phyloP scores from a whole-genome alignment of 192 early-diverging fungal genomes.

The Coemansia sp. region DNA sequence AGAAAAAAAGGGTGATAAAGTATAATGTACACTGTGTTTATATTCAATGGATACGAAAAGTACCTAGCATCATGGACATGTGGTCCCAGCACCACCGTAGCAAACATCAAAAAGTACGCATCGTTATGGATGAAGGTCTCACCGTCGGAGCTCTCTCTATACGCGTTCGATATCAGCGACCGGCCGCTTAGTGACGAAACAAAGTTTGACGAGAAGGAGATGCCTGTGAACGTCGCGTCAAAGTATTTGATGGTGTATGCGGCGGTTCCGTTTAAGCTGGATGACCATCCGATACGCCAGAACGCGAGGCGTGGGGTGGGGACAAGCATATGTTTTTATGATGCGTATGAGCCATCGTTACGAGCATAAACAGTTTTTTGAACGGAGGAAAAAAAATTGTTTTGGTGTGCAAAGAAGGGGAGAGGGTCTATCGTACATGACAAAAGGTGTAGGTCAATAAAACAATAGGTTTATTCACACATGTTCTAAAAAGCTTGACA shows the following conservation, averaged over 20 bases:
- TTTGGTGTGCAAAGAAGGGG: no score
- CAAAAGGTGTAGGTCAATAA: no score
- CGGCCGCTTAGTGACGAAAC: background rate
- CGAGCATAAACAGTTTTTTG: no score
- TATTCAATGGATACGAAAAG: background rate
- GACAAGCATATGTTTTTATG: no score
- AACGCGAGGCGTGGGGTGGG: background rate
- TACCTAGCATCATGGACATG: background rate
- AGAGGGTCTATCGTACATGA: no score
- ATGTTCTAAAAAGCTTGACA: no score
- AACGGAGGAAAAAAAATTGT: no score
- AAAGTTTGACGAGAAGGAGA: background rate
- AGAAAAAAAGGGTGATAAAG: background rate
- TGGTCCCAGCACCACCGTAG: background rate
- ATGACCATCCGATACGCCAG: constrained; percentile 2
- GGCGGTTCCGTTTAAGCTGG: background rate
- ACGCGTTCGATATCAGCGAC: background rate
- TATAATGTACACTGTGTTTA: background rate
- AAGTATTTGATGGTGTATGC: background rate
- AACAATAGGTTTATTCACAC: no score
- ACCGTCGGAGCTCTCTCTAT: background rate
- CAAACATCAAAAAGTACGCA: background rate
- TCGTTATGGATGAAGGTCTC: background rate
- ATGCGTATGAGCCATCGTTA: no score
- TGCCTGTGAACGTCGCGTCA: background rate